These are phyloP conservation scores for Kondoa subrosea DNA, from an alignment of 768 basidiomycete genomes.

Conservation along the genomic window DNA sequence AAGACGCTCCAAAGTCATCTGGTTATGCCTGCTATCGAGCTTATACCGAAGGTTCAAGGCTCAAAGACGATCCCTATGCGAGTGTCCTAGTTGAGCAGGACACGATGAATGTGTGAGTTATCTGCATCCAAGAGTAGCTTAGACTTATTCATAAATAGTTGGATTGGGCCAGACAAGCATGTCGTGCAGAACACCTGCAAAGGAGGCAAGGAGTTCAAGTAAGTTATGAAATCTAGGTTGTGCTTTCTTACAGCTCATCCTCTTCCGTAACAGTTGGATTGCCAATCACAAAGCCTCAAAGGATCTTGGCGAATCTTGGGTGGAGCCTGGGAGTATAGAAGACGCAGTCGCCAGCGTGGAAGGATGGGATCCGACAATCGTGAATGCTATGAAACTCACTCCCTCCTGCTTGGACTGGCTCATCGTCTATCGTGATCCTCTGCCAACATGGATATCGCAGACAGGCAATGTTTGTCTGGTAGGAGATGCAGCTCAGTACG, in stretches of 20 bases:
- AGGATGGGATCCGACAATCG: conserved; percentile 19
- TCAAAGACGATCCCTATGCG: conserved; percentile 10
- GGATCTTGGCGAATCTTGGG: neutral
- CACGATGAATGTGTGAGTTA: neutral
- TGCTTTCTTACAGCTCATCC: no score
- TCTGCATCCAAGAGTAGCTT: neutral
- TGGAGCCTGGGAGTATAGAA: neutral
- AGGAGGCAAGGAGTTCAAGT: conserved; percentile 15
- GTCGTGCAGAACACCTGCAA: conserved; percentile 16
- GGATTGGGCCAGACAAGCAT: conserved; percentile 15
- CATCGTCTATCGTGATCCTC: conserved; percentile 18
- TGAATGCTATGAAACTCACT: conserved; percentile 17
- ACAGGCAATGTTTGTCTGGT: conserved; percentile 13
- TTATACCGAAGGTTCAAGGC: conserved; percentile 8
- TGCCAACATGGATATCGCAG: conserved; percentile 16
- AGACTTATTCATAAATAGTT: neutral
- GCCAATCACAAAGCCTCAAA: neutral
- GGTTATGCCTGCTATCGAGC: conserved; percentile 19
- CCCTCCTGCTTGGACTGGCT: conserved; percentile 17
- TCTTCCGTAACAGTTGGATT: no score
- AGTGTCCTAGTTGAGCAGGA: neutral
- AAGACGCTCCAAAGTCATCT: conserved; percentile 14
- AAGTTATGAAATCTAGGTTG: no score
- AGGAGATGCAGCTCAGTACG: conserved; percentile 8
- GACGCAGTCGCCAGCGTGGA: neutral